A percentile compares a stretch with the other conserved stretches of the same genome.
Evolutionary conservation across 352 stramenopile genomes (phyloP).

Genomic region (Phytophthora citrophthora): DNA sequence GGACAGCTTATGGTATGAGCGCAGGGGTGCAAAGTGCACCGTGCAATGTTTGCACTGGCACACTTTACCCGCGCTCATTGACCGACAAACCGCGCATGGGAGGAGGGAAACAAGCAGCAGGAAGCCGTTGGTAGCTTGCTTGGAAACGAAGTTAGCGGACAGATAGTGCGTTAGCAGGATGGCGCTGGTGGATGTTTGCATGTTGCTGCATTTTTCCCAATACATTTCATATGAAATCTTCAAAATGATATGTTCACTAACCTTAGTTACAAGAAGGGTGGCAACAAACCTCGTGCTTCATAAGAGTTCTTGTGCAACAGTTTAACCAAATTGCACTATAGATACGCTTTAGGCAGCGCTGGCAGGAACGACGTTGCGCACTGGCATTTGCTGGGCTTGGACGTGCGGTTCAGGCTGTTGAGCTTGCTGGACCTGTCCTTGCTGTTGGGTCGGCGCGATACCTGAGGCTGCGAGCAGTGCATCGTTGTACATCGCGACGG

Average conservation of each 20-base stretch:
- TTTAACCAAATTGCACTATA: too few species aligned
- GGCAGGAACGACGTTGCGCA: constrained; percentile 39
- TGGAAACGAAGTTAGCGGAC: constrained; percentile 25
- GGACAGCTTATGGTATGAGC: constrained; percentile 16
- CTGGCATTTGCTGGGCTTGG: constrained; percentile 25
- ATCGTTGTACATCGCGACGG: constrained; percentile 50
- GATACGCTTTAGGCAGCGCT: constrained; percentile 34
- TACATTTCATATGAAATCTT: constrained; percentile 29
- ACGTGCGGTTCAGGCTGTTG: constrained; percentile 32
- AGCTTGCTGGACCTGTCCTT: constrained; percentile 12
- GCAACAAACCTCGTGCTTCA: constrained; percentile 1
- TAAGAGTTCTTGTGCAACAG: not conserved
- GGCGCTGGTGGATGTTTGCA: constrained; percentile 28
- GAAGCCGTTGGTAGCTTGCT: constrained; percentile 39
- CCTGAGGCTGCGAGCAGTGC: constrained; percentile 40
- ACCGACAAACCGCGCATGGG: constrained; percentile 8
- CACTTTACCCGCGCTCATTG: constrained; percentile 3
- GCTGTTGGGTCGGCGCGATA: constrained; percentile 21
- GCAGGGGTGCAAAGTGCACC: not conserved
- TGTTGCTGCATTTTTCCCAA: constrained; percentile 36
- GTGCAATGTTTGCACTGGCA: constrained; percentile 10
- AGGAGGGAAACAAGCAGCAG: constrained; percentile 22
- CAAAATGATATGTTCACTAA: constrained; percentile 26
- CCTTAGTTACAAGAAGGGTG: constrained; percentile 3
- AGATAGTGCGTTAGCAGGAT: constrained; percentile 3